These are phyloP conservation scores for Coemansia asiatica DNA, from an alignment of 192 early-diverging fungal genomes.

Conservation along the genomic window DNA sequence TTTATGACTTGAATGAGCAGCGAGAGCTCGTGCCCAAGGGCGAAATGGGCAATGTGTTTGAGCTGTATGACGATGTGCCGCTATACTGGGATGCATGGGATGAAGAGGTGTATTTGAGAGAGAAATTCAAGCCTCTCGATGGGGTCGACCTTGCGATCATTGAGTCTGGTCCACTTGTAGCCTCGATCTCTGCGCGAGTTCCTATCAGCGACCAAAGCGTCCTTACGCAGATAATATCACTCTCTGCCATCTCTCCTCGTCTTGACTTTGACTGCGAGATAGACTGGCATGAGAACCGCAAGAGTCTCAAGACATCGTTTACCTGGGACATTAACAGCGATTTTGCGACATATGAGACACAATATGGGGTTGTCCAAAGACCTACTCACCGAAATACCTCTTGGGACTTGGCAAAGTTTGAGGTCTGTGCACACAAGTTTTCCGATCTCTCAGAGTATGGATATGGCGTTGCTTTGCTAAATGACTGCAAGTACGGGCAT, in stretches of 20 bases:
- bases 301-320: conserved; percentile 91
- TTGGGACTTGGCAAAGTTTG: conserved; percentile 86
- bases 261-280: conserved; percentile 87
- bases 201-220: conserved; percentile 64
- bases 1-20: conserved; percentile 58
- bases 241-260: conserved; percentile 68
- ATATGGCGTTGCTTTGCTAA: conserved; percentile 88
- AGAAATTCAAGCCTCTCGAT: conserved; percentile 70
- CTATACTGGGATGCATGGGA: conserved; percentile 84
- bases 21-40: conserved; percentile 53
- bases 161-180: conserved; percentile 78
- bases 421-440: conserved; percentile 96
- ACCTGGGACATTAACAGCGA: conserved; percentile 80
- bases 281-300: conserved; percentile 88
- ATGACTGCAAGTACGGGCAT: conserved; percentile 97
- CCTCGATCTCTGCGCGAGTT: conserved; percentile 65
- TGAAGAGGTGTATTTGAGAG: conserved; percentile 90
- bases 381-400: conserved; percentile 93
- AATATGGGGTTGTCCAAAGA: conserved; percentile 85
- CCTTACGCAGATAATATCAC: conserved; percentile 71
- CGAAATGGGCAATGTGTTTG: conserved; percentile 75
- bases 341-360: conserved; percentile 90
- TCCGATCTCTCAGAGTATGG: conserved; percentile 92
- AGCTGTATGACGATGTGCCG: conserved; percentile 84
- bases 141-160: conserved; percentile 53